Base-by-base conservation (phyloP, 345 rosid genomes). In the Triadica sebifera region DNA sequence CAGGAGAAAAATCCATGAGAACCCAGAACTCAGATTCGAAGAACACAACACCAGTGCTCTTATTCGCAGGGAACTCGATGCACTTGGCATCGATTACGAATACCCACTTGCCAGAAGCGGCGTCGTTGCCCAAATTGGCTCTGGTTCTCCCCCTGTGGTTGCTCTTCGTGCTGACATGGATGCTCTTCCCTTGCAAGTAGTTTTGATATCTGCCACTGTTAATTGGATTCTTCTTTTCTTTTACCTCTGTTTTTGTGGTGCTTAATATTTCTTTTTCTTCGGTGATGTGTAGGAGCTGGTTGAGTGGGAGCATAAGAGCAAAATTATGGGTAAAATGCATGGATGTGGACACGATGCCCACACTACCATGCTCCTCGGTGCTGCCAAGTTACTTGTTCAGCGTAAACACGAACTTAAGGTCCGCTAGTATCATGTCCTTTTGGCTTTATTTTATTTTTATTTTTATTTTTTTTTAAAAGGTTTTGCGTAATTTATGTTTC, bases 121-220 rank as follows among this genome's bases (percentile, higher is more conserved):
- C 25, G 72, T 89, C 12, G 95, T 91, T 6, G 93, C 93, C 6
- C 84, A 84, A 71, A 82, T 89, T 75, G 97, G 93, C 59, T 85
- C 93, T 5, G 97, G 93, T 73, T 82, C 76, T n/a, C 72, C 78
- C 37, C 96, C 97, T 17, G 83, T 87, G 52, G 91, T 91, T 20
- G 95, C 98, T 78, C 89, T 91, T 59, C 87, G 95, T 9, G 97
- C 98, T 22, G 97, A 94, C 74, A 91, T 91, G 89, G 98, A 91
- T 38, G 95, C 95, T 55, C 89, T 94, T 25, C 93, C 91, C 7
- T 46, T 90, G 71, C 91, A 86, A 76, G 90, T 90, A 58, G 58
- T 55, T 53, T 4, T 29, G 34, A 2, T 29, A 29, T 29, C 34
- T 29, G 34, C 34, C 34, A 1, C 34, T 29, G 34, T 29, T 29